Percentiles rank a stretch among this genome's conserved stretches.
Evolutionary conservation across 2,329 filamentous ascomycete genomes (phyloP).

Genomic region (Fusarium sublunatum): DNA sequence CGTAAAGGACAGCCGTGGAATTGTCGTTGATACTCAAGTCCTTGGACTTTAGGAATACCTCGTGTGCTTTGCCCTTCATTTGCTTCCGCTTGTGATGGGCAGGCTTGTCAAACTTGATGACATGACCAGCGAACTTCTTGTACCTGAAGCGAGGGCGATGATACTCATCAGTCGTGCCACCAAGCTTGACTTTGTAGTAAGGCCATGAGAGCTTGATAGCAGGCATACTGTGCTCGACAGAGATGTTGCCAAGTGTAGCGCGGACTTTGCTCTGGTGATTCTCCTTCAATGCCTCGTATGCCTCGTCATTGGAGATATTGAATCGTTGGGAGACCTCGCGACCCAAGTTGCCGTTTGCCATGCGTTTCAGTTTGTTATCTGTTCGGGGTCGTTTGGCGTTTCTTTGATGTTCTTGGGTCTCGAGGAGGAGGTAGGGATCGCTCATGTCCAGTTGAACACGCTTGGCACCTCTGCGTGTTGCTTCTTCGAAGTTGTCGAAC

Average conservation of each 20-base stretch:
- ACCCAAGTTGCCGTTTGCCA: conserved; percentile 75
- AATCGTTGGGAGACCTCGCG: conserved; percentile 84
- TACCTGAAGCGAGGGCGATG: conserved; percentile 84
- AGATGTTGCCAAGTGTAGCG: conserved; percentile 88
- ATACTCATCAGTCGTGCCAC: conserved; percentile 80
- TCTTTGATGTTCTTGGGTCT: conserved; percentile 75
- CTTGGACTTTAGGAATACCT: conserved; percentile 82
- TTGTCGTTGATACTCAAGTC: conserved; percentile 91
- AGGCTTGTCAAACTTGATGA: conserved; percentile 78
- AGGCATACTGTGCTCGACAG: conserved; percentile 94
- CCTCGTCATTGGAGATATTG: conserved; percentile 96
- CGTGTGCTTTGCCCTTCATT: conserved; percentile 81
- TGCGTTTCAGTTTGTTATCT: conserved; percentile 70
- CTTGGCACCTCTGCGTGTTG: conserved; percentile 78
- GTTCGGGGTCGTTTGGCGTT: conserved; percentile 69
- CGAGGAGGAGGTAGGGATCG: conserved; percentile 86
- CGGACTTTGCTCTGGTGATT: conserved; percentile 97
- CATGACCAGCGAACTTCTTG: conserved; percentile 72
- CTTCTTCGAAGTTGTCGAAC: conserved; percentile 83
- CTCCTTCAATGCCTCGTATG: conserved; percentile 94
- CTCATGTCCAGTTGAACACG: conserved; percentile 86
- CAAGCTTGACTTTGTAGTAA: conserved; percentile 90
- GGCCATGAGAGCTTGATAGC: conserved; percentile 93
- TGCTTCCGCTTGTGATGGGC: conserved; percentile 82
- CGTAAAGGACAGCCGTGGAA: conserved; percentile 85